Evolutionary conservation across 177 flowering plant genomes (phyloP).

Genomic region (Vitis hybrid): DNA sequence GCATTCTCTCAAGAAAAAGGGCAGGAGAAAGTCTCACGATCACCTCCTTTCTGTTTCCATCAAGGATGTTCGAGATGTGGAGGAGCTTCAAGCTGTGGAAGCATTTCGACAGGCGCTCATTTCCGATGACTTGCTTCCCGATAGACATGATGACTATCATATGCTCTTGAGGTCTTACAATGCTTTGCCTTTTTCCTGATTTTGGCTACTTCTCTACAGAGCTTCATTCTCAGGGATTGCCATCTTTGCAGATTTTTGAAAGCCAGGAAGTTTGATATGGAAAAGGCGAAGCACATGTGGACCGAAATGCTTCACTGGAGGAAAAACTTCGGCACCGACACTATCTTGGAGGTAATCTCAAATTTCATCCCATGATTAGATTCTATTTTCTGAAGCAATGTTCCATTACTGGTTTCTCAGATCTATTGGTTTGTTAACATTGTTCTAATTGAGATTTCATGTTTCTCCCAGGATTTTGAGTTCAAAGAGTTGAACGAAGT

Average conservation of each 20-base stretch:
- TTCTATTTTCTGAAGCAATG: too few species aligned
- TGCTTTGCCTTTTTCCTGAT: neutral
- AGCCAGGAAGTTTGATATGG: slow-evolving; percentile 82
- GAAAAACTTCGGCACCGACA: slow-evolving; percentile 76
- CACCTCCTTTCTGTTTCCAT: slow-evolving; percentile 43
- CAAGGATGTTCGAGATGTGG: slow-evolving; percentile 66
- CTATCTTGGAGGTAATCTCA: slow-evolving; percentile 63
- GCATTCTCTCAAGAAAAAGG: slow-evolving; percentile 55
- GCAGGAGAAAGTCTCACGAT: slow-evolving; percentile 39
- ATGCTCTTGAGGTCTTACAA: slow-evolving; percentile 62
- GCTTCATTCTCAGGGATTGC: neutral
- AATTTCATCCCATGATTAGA: neutral
- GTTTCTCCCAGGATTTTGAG: slow-evolving; percentile 62
- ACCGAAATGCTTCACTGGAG: slow-evolving; percentile 84
- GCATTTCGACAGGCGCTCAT: slow-evolving; percentile 60
- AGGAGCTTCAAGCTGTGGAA: slow-evolving; percentile 72
- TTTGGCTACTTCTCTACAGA: neutral
- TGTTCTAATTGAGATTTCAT: neutral
- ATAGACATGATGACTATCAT: slow-evolving; percentile 73
- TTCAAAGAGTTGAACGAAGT: slow-evolving; percentile 73
- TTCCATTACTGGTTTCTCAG: too few species aligned
- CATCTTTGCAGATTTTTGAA: slow-evolving; percentile 62
- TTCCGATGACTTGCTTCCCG: slow-evolving; percentile 59
- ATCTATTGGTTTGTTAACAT: too few species aligned
- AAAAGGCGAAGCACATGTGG: slow-evolving; percentile 84